Evolutionary conservation across 2,329 filamentous ascomycete species (phyloP), one percentile per base, ranked within the genome.

Genomic region (Thermothelomyces thermophilus): DNA sequence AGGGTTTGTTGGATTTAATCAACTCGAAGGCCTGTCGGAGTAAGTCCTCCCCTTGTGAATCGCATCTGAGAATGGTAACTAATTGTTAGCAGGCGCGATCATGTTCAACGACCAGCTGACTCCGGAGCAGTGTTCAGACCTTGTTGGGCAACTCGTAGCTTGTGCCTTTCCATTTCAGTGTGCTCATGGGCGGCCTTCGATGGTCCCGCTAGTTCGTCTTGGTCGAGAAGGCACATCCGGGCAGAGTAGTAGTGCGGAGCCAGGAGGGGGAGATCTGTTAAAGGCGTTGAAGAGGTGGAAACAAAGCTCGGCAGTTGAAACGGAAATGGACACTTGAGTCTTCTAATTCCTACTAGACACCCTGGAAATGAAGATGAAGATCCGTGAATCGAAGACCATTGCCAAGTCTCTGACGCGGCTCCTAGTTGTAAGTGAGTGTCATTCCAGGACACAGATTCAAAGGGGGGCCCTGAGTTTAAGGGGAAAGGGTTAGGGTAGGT

Each of bases 121-220:
- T 0, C 55, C 63, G 0, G 66, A 72, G 0, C 74, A 88, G 55
- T 91, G 87, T 58, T 57, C 67, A 9, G 62, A 65, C 0, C 65
- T 93, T 30, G 64, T 91, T 0, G 53, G 48, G 1, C 72, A 72
- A 3, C 67, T 93, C n/a, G 74, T 76, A 0, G 62, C 60, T 0
- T 90, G 85, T 57, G 73, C 72, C 0, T 87, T 91, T 54, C 87
- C 88, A 0, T 93, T 93, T 57, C 83, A 88, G 62, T 94, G 88
- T 66, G 88, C 88, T 1, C 88, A 94, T 70, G 88, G 88, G 0
- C 73, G 83, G 46, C 82, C 82, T 1, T 82, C 78, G 30, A 78
- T 86, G 75, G 75, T 77, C 5, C 82, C 82, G 2, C 53, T 86
- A n/a, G 64, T 83, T 3, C 74, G 80, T 53, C 52, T 83, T 26